phyloP scores from a whole-genome alignment of 768 basidiomycete species.

The Naematelia aurantialba region DNA sequence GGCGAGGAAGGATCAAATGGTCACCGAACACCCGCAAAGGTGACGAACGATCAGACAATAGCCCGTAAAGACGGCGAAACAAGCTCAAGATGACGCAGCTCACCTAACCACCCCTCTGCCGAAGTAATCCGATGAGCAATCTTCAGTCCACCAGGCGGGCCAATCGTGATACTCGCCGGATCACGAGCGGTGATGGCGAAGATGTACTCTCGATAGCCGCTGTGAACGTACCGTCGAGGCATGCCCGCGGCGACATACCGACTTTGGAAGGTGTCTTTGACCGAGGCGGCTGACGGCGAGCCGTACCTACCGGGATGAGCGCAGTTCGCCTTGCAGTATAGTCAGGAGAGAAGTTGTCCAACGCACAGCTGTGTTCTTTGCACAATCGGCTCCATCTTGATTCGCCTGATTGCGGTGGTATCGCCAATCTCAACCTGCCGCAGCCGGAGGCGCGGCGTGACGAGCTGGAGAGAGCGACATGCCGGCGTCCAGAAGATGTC shows the following conservation, averaged over 20 bases:
- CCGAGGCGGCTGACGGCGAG: conserved; percentile 13
- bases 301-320: conserved; percentile 25
- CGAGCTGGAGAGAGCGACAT: conserved; percentile 24
- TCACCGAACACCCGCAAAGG: no score
- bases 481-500: conserved; percentile 30
- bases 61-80: no score
- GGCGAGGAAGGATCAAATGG: no score
- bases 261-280: conserved; percentile 28
- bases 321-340: background rate
- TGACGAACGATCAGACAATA: no score
- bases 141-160: conserved; percentile 14
- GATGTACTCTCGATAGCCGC: conserved; percentile 26
- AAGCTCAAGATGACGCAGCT: no score
- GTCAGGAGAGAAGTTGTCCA: no score
- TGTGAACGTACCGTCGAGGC: background rate
- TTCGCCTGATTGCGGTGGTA: conserved; percentile 28
- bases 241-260: conserved; percentile 29
- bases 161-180: conserved; percentile 17
- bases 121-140: conserved; percentile 26
- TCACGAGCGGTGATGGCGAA: conserved; percentile 43
- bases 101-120: conserved; percentile 43
- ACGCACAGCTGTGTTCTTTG: conserved; percentile 45
- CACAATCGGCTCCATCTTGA: conserved; percentile 44
- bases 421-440: conserved; percentile 30
- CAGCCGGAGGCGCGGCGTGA: conserved; percentile 30